A percentile compares a stretch with the other conserved stretches of the same genome.
These are phyloP conservation scores for Truncatella angustata DNA, from an alignment of 2,329 filamentous ascomycete species.

Conservation along the genomic window DNA sequence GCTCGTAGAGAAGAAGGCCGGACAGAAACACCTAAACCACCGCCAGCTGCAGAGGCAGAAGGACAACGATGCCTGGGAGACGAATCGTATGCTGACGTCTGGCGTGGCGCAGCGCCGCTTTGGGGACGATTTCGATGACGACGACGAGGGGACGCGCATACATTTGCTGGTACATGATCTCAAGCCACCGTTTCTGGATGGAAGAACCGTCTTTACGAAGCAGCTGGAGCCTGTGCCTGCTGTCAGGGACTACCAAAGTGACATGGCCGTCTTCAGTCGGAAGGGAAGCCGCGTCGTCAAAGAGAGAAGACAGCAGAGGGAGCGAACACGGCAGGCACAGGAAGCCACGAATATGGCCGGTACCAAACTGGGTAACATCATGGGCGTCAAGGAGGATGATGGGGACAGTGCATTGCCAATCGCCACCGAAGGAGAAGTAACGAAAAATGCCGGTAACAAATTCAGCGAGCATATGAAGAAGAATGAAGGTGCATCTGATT, in stretches of 20 bases:
- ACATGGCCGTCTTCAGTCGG: slow-evolving; percentile 97
- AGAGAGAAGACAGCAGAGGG: slow-evolving; percentile 86
- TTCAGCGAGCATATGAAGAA: slow-evolving; percentile 91
- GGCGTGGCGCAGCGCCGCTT: slow-evolving; percentile 89
- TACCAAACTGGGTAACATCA: slow-evolving; percentile 88
- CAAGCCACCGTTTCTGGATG: slow-evolving; percentile 90
- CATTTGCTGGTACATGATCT: slow-evolving; percentile 93
- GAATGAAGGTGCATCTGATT: slow-evolving; percentile 80
- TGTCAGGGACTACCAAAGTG: slow-evolving; percentile 89
- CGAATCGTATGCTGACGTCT: slow-evolving; percentile 95
- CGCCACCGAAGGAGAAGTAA: slow-evolving; percentile 66
- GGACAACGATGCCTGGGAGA: slow-evolving; percentile 97
- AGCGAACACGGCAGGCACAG: slow-evolving; percentile 90
- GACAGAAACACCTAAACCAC: slow-evolving; percentile 65
- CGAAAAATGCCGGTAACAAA: slow-evolving; percentile 67
- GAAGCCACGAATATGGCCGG: slow-evolving; percentile 92
- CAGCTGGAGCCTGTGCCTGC: slow-evolving; percentile 94
- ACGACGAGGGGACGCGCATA: slow-evolving; percentile 84
- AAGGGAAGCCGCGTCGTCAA: slow-evolving; percentile 93
- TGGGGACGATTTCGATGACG: slow-evolving; percentile 79
- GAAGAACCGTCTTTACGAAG: slow-evolving; percentile 94
- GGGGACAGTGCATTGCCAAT: slow-evolving; percentile 84
- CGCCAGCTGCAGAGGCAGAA: slow-evolving; percentile 82
- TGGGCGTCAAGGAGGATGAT: slow-evolving; percentile 91
- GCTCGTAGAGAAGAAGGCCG: slow-evolving; percentile 76